Base-by-base conservation (phyloP, 345 rosid species). In the Gossypium thurberi region DNA sequence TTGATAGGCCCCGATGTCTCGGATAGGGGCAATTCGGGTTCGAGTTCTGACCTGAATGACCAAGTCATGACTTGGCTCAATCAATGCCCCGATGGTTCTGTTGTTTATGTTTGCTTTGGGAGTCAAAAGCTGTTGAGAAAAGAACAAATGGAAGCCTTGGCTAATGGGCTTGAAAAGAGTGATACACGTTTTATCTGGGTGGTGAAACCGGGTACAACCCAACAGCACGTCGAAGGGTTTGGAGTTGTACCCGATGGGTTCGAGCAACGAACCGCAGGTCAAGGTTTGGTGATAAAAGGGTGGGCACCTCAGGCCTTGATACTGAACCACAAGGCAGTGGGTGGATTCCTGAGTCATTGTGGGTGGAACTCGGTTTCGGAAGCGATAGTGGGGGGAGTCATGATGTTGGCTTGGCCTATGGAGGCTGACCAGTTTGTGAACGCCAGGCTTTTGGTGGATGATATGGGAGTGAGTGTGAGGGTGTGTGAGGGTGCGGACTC, bases 281-380 rank as follows among this genome's bases (percentile, higher is more conserved):
- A 80, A 13, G 92, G 94, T 1, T n/a, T 61, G 50, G 84, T 89
- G 3, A 52, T 81, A 2, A 77, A 76, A 26, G 89, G 84, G 5
- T 91, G 94, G 97, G 90, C 76, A 0, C 91, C 88, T 2, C 97
- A 91, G 78, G 80, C 65, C 53, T 72, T 14, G 42, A 50, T 88
- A 20, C 78, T 91, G 81, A 59, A 61, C 37, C 97, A 91, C 82
- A 61, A 62, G 8, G 89, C 90, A 0, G 89, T 88, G 5, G 88
- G 90, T 12, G 84, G 84, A 69, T 91, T 89, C 53, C 69, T 91
- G 81, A 89, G 86, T 74, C 97, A 89, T 12, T 87, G 91, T 44
- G 90, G 96, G 10, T 90, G 96, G 96, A 89, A 91, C 85, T 91
- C 92, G 57, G 75, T 82, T 67, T 76, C 80, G 8, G 95, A 89